Base-by-base conservation (phyloP, 495 filamentous ascomycete species). In the Hypoxylon intermedium region DNA sequence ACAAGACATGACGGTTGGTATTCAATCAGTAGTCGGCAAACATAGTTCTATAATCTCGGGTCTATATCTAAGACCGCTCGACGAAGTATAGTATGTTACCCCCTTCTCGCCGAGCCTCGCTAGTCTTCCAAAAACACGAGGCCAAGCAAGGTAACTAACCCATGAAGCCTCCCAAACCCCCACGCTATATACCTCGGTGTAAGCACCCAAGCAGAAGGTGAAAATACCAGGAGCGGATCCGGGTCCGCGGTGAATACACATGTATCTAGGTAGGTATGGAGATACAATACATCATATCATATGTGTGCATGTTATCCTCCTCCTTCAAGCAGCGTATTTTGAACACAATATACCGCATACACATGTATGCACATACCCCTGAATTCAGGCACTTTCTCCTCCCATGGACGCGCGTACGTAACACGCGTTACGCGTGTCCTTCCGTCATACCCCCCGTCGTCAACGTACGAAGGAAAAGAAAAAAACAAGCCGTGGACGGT, bases 321-420 rank as follows among this genome's bases (percentile, higher is more conserved):
- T 37, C 42, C 16, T 16, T 21, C 11, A 42, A 46, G 47, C 18
- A 28, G 43, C 53, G 19, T 38, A 20, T 30, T 43, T 51, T 47
- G 38, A 47, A 63, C 41, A 57, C 15, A 45, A 53, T 41, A 48
- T 44, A 61, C 34, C 53, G 24, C 59, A 52, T 42, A 48, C 38
- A 51, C 40, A 50, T 31, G 21, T 38, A 16, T 43, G 34, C 21
- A 46, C 33, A 30, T 31, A 6, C 9, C 30, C 33, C 38, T 15
- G 30, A 52, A 21, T 31, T 40, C 48, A 26, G 33, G 11, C 20
- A 19, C 44, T 20, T 1, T 26, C 41, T 23, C 9, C 48, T 21
- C 21, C 44, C 33, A 26, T 26, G 24, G n/a, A n/a, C 28, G 16
- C 41, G n/a, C 38, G 12, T 28, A 26, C 30, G 19, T 40, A 52